These are phyloP conservation scores for Coniferiporia sulphurascens DNA, from an alignment of 1,284 basidiomycete genomes.

Conservation along the genomic window DNA sequence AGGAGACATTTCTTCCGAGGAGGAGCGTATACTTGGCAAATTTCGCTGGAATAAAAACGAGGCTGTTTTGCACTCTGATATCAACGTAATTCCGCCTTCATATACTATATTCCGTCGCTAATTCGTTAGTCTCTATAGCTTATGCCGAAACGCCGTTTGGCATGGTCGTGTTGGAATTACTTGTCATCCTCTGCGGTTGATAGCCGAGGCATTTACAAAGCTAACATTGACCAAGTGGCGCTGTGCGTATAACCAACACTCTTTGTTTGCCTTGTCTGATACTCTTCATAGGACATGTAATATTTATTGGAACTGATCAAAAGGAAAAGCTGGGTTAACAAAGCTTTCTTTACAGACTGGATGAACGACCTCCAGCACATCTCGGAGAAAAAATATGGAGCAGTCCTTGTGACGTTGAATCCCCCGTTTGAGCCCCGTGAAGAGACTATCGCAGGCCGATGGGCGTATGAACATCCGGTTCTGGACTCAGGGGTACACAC, in stretches of 20 bases:
- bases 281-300: conserved; percentile 39
- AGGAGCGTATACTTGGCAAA: conserved; percentile 51
- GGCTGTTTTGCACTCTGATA: conserved; percentile 67
- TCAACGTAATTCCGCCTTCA: conserved; percentile 33
- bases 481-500: conserved; percentile 42
- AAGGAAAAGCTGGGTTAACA: conserved; percentile 4
- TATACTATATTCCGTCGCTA: not conserved
- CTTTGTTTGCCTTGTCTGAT: conserved; percentile 7
- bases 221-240: conserved; percentile 57
- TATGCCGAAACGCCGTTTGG: conserved; percentile 56
- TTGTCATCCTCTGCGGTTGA: conserved; percentile 47
- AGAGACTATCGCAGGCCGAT: conserved; percentile 46
- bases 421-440: conserved; percentile 60
- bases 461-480: conserved; percentile 68
- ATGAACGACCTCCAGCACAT: conserved; percentile 82
- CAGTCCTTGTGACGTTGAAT: conserved; percentile 76
- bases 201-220: conserved; percentile 33
- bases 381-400: conserved; percentile 51
- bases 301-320: not conserved
- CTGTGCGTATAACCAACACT: conserved; percentile 42
- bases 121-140: conserved; percentile 35
- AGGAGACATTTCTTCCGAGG: conserved; percentile 45
- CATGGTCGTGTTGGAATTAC: conserved; percentile 79
- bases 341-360: conserved; percentile 41
- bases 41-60: conserved; percentile 72